phyloP scores from a whole-genome alignment of 1,139 yeast species.

The Kazachstania sp. region DNA sequence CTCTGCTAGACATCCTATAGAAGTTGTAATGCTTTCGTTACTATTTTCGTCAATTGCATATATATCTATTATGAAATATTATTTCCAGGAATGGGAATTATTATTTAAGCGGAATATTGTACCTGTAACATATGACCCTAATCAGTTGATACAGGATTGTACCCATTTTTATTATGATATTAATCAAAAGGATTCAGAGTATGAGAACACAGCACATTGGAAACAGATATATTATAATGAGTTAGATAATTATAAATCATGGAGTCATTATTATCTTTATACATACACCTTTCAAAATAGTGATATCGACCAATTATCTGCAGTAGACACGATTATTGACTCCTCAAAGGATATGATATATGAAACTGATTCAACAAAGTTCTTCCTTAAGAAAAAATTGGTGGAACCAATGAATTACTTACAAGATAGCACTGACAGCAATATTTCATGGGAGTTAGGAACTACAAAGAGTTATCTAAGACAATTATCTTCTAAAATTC shows the following conservation, averaged over 20 bases:
- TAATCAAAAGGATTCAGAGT: slow-evolving; percentile 32
- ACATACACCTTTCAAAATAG: slow-evolving; percentile 20
- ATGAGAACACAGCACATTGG: slow-evolving; percentile 14
- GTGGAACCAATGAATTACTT: not conserved
- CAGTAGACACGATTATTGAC: too few relatives aligned
- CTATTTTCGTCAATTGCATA: slow-evolving; percentile 75
- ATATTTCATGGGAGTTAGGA: slow-evolving; percentile 47
- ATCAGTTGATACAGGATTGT: slow-evolving; percentile 21
- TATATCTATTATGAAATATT: slow-evolving; percentile 71
- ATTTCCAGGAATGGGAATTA: slow-evolving; percentile 36
- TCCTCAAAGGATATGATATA: too few relatives aligned
- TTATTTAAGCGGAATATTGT: slow-evolving; percentile 10
- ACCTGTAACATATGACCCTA: slow-evolving; percentile 8
- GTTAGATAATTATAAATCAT: slow-evolving; percentile 8
- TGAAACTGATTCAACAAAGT: not conserved
- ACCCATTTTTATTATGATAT: slow-evolving; percentile 22
- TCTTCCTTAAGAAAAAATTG: not conserved
- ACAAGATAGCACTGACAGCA: not conserved
- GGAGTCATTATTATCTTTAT: slow-evolving; percentile 26
- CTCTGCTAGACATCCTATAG: slow-evolving; percentile 83
- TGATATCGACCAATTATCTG: not conserved
- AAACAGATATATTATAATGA: slow-evolving; percentile 13
- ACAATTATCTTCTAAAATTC: slow-evolving; percentile 26
- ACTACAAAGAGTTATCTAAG: slow-evolving; percentile 58
- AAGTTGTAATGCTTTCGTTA: slow-evolving; percentile 69